Conservation (phyloP, 2,329 filamentous ascomycete species). For the Botrytis cinerea region DNA sequence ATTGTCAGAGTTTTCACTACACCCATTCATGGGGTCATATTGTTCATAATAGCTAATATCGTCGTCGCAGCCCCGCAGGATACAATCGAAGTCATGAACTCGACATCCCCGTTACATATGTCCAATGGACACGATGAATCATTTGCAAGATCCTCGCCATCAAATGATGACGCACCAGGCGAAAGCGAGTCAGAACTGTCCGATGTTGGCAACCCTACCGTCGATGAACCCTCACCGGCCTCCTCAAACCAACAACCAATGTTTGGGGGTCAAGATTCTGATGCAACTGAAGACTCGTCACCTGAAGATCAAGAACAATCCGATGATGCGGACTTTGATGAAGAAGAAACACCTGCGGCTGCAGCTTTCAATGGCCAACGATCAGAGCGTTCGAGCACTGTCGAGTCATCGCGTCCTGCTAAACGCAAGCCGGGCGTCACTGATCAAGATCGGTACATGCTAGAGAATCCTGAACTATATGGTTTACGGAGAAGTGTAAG, state of each 20-base stretch:
- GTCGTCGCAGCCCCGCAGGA: slow-evolving; percentile 55
- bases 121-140: slow-evolving; percentile 67
- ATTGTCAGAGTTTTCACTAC: slow-evolving; percentile 31
- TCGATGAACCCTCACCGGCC: slow-evolving; percentile 52
- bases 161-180: slow-evolving; percentile 48
- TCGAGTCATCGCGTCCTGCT: slow-evolving; percentile 64
- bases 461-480: slow-evolving; percentile 91
- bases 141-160: slow-evolving; percentile 48
- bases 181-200: slow-evolving; percentile 76
- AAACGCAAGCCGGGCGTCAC: slow-evolving; percentile 73
- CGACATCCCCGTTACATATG: slow-evolving; percentile 62
- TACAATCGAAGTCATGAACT: slow-evolving; percentile 62
- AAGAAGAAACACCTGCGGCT: slow-evolving; percentile 59
- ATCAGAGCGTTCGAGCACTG: slow-evolving; percentile 64
- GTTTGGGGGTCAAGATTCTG: slow-evolving; percentile 38
- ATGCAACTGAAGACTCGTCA: slow-evolving; percentile 39
- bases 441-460: slow-evolving; percentile 75
- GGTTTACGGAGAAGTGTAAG: slow-evolving; percentile 89
- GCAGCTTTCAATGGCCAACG: slow-evolving; percentile 50
- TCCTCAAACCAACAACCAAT: slow-evolving; percentile 45
- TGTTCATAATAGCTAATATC: slow-evolving; percentile 48
- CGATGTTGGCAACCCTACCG: slow-evolving; percentile 62
- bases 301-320: slow-evolving; percentile 53
- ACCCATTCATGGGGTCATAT: slow-evolving; percentile 30
- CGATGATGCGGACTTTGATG: slow-evolving; percentile 76